phyloP scores from a whole-genome alignment of 192 early-diverging fungal genomes.

The Dimargaris cristalligena region DNA sequence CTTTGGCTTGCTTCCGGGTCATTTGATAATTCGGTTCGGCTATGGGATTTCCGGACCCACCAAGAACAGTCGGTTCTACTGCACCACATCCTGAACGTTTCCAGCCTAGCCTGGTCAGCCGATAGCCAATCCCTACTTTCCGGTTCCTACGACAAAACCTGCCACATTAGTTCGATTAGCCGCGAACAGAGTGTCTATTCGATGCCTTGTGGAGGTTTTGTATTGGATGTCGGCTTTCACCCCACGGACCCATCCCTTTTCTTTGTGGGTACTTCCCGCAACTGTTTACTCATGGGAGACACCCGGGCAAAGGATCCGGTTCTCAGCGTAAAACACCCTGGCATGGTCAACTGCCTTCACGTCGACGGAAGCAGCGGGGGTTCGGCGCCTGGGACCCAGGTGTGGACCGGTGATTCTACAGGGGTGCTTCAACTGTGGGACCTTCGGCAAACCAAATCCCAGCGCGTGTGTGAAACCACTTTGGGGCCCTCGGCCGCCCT shows the following conservation, averaged over 20 bases:
- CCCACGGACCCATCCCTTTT: conserved; percentile 59
- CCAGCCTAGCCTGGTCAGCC: conserved; percentile 57
- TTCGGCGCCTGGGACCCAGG: not conserved
- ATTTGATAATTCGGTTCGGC: conserved; percentile 70
- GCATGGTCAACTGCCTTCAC: conserved; percentile 1
- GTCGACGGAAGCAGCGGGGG: not conserved
- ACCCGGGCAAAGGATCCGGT: conserved; percentile 13
- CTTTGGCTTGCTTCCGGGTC: conserved; percentile 61
- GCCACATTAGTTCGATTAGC: conserved; percentile 65
- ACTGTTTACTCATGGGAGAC: conserved; percentile 50
- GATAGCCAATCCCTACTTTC: conserved; percentile 50
- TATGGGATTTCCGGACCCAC: conserved; percentile 51
- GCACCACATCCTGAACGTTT: conserved; percentile 53
- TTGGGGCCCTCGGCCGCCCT: too few relatives aligned
- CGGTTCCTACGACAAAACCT: conserved; percentile 64
- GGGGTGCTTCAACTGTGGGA: not conserved
- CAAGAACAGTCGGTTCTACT: conserved; percentile 41
- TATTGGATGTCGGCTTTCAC: conserved; percentile 66
- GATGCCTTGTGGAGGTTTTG: conserved; percentile 63
- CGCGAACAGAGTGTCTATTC: conserved; percentile 38
- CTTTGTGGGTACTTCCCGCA: conserved; percentile 61
- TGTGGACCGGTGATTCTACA: not conserved
- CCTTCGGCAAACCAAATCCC: not conserved
- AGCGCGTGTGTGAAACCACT: too few relatives aligned
- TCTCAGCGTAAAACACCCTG: not conserved